phyloP scores from a whole-genome alignment of 2,329 filamentous ascomycete genomes.

The Fusarium succisae region DNA sequence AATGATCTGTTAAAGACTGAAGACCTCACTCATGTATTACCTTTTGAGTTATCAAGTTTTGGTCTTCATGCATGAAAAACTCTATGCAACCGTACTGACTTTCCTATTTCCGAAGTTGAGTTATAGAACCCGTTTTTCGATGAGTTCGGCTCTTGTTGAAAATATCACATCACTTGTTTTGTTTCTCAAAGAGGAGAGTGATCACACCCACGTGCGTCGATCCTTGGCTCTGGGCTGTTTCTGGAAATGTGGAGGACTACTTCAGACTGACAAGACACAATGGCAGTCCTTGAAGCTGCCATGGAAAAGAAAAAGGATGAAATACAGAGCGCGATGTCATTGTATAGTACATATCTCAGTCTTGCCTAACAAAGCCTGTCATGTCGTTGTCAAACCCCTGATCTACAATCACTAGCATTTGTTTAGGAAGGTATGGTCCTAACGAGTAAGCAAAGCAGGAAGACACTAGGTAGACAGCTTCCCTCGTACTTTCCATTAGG shows the following conservation, averaged over 20 bases:
- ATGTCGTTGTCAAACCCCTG: slow-evolving; percentile 1
- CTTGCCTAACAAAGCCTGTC: neutral
- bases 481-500: neutral
- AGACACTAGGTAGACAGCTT: neutral
- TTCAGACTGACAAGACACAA: neutral
- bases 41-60: neutral
- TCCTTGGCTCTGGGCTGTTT: slow-evolving; percentile 33
- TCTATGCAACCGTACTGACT: neutral
- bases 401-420: slow-evolving; percentile 14
- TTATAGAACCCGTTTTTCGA: neutral
- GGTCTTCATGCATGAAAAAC: neutral
- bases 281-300: neutral
- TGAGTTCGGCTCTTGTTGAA: neutral
- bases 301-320: neutral
- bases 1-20: neutral
- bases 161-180: neutral
- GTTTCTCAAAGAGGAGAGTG: neutral
- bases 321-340: neutral
- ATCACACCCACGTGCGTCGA: slow-evolving; percentile 42
- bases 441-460: neutral
- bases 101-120: neutral
- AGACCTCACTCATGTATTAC: neutral
- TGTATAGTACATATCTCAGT: neutral
- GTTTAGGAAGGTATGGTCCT: slow-evolving; percentile 11
- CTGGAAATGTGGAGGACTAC: neutral